A percentile compares a stretch with the other conserved stretches of the same genome.
These are phyloP conservation scores for Elsinoe necatrix DNA, from an alignment of 2,329 filamentous ascomycete genomes.

Conservation along the genomic window DNA sequence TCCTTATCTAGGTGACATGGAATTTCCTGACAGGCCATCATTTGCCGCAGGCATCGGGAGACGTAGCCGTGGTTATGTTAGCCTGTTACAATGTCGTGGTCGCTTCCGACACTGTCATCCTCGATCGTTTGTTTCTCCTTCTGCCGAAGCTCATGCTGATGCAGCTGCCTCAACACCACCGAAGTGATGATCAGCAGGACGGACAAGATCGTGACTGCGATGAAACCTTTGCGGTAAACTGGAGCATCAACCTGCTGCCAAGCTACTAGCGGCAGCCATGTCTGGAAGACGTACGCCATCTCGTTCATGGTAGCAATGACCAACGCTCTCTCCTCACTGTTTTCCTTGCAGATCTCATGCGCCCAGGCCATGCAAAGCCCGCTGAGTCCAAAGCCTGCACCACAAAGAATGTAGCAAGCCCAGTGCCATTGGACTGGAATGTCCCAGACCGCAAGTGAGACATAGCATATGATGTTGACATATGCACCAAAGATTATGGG, in stretches of 20 bases:
- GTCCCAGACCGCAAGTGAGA: constrained; percentile 42
- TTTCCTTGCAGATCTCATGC: constrained; percentile 46
- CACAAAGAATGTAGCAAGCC: constrained; percentile 52
- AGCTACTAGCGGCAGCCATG: constrained; percentile 58
- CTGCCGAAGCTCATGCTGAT: constrained; percentile 22
- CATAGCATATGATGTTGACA: constrained; percentile 38
- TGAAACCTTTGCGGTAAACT: constrained; percentile 52
- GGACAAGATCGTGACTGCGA: constrained; percentile 46
- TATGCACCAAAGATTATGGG: constrained; percentile 51
- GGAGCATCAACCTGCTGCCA: constrained; percentile 59
- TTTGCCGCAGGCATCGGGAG: not conserved
- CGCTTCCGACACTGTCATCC: not conserved
- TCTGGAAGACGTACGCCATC: constrained; percentile 60
- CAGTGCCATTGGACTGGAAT: constrained; percentile 49
- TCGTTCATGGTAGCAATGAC: constrained; percentile 60
- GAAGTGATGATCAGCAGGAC: constrained; percentile 44
- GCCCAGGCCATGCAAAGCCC: constrained; percentile 48
- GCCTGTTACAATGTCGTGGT: not conserved
- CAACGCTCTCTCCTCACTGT: constrained; percentile 59
- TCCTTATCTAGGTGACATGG: no score
- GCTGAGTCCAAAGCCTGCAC: constrained; percentile 40
- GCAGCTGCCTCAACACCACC: constrained; percentile 40
- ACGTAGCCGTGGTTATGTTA: not conserved
- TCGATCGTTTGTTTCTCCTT: not conserved
- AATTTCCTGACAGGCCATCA: no score